Conservation (phyloP, 768 basidiomycete genomes). For the Lyophyllum atratum region DNA sequence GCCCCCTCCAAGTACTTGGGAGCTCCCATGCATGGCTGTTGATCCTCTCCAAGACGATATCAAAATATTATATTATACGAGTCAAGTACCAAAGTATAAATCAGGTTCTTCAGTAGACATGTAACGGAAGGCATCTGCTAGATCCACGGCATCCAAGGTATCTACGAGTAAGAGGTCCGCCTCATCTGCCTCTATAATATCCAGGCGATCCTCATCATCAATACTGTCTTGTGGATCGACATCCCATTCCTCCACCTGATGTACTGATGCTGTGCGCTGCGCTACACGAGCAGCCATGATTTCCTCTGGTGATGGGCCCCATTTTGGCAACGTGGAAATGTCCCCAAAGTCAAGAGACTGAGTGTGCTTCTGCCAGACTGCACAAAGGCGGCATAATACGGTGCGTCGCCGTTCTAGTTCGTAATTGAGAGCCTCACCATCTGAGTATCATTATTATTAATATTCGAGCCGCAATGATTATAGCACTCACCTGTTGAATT, state of each 20-base stretch:
- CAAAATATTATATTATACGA: neutral
- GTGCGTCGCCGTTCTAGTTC: neutral
- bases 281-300: neutral
- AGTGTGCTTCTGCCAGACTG: neutral
- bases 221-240: neutral
- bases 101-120: neutral
- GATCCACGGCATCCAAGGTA: neutral
- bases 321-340: neutral
- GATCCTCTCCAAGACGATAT: neutral
- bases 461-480: neutral
- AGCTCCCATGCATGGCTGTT: neutral
- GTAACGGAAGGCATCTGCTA: neutral
- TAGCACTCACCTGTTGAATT: neutral
- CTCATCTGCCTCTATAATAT: neutral
- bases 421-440: neutral
- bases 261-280: neutral
- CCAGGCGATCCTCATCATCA: neutral
- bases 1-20: neutral
- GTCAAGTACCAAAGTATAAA: neutral
- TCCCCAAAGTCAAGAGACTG: slow-evolving; percentile 3
- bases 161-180: neutral
- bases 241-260: neutral
- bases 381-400: neutral
- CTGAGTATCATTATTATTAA: neutral
- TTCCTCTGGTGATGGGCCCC: neutral